Evolutionary conservation across 805 yeast genomes (phyloP).

Genomic region (Blastobotrys mokoenaii): DNA sequence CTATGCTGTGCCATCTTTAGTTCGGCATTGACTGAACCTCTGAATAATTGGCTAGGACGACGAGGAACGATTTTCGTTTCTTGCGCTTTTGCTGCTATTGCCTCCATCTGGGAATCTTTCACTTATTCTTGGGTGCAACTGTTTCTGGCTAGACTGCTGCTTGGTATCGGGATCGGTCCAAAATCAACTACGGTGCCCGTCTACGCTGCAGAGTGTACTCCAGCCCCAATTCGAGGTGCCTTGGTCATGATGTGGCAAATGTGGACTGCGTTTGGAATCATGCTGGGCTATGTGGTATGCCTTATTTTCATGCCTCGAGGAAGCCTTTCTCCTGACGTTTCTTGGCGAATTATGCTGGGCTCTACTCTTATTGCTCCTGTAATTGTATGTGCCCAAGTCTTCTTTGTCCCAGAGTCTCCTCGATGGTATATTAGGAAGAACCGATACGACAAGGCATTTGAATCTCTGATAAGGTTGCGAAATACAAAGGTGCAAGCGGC

Average conservation of each 20-base stretch:
- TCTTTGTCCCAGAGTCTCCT: slow-evolving; percentile 60
- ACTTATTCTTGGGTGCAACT: slow-evolving; percentile 53
- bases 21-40: slow-evolving; percentile 46
- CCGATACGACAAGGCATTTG: slow-evolving; percentile 41
- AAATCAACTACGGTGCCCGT: slow-evolving; percentile 64
- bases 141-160: slow-evolving; percentile 47
- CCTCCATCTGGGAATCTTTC: slow-evolving; percentile 60
- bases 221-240: slow-evolving; percentile 53
- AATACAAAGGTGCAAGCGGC: slow-evolving; percentile 47
- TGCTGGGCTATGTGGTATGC: slow-evolving; percentile 54
- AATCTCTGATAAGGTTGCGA: slow-evolving; percentile 41
- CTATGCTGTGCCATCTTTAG: slow-evolving; percentile 49
- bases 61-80: slow-evolving; percentile 51
- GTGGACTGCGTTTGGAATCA: slow-evolving; percentile 67
- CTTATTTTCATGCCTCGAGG: slow-evolving; percentile 45
- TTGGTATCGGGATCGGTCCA: slow-evolving; percentile 61
- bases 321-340: slow-evolving; percentile 31
- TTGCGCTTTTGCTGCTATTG: slow-evolving; percentile 47
- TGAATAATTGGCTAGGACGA: slow-evolving; percentile 48
- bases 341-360: slow-evolving; percentile 62
- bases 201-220: slow-evolving; percentile 54
- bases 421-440: slow-evolving; percentile 56
- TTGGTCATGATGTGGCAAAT: slow-evolving; percentile 67
- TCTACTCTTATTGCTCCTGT: slow-evolving; percentile 54
- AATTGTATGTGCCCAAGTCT: slow-evolving; percentile 42